Evolutionary conservation across 768 basidiomycete genomes (phyloP), one percentile per base, ranked within the genome.

Genomic region (Tulasnella sp.): DNA sequence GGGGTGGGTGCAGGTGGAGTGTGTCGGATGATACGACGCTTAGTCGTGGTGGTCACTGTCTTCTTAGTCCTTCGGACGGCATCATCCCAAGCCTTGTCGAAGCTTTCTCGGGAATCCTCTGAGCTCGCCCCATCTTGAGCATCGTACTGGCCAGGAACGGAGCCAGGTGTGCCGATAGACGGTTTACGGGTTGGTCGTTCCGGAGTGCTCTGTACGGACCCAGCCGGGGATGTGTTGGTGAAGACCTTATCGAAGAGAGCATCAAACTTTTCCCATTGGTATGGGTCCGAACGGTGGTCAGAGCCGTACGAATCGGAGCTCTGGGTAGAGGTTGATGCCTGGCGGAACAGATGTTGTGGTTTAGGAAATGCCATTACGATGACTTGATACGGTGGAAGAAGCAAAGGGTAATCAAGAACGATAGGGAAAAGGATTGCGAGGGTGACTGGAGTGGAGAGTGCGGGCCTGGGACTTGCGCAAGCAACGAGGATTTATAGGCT

Each of bases 201-300:
- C 41, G 35, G 0, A 32, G 25, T 32, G 29, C 55, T 43, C 19
- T 8, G 31, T 17, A 25, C 55, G 8, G 37, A 43, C n/a, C 23
- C n/a, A 14, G 31, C 42, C 32, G 35, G 32, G 45, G 55, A 34
- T 17, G 42, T 27, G 55, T 23, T 48, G 4, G 55, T 37, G 23
- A 57, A 57, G 11, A 57, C 55, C 35, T 57, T 45, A 32, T 57
- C 55, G 35, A 57, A 57, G 17, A 57, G 42, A 29, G 45, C 17
- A 36, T 57, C 55, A 19, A 57, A 57, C 35, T 57, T 57, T 34
- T 57, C 55, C 55, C 55, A 57, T 29, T 57, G 55, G 25, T 21
- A 45, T 46, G 40, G 14, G 37, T 57, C 55, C 37, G 23, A 46
- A 8, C 25, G 50, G n/a, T 37, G 17, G 25, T 52, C 31, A 12